Evolutionary conservation across 768 basidiomycete genomes (phyloP), one percentile per base, ranked within the genome.

Genomic region (Kwoniella shandongensis): DNA sequence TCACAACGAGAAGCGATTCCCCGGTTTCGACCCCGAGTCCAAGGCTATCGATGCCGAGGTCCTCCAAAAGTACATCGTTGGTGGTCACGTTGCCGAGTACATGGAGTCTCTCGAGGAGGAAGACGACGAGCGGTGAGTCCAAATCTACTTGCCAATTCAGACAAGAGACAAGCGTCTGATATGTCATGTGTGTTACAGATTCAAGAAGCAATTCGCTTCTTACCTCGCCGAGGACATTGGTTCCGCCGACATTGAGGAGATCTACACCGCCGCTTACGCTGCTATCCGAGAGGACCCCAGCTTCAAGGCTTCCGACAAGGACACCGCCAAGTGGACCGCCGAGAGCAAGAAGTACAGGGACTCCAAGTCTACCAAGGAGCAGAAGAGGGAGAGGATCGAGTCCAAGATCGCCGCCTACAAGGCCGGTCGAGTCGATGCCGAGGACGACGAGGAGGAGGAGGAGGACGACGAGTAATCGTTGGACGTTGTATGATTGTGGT

Each of bases 71-170:
- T 99, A 99, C 81, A 98, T 99, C 77, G 88, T 82, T 69, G 93
- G 90, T 76, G 93, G 93, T 50, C 96, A 99, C 78, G 88, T 99
- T 55, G 91, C 96, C 48, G 96, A 98, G 80, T 99, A 98, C 83
- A 99, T 99, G 96, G 90, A 98, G 81, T 88, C 86, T 55, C 81
- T 98, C 51, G 96, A 99, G 81, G 96, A 99, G 83, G 96, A 99
- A 81, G 96, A 99, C 76, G 96, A 98, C 71, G 94, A 98, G 80
- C 84, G 92, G 68, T 70, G 56, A 64, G 68, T 65, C n/a, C n/a
- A 25, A 8, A 15, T 48, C 25, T 18, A 2, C 11, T 22, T 7
- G 22, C 22, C 48, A 4, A 12, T 22, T 13, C 32, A 7, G 44
- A 25, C 11, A 4, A 11, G n/a, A 13, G 38, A 18, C 5, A n/a